These are phyloP conservation scores for Carex parvula DNA, from an alignment of 176 grass and related monocot species.

Conservation along the genomic window DNA sequence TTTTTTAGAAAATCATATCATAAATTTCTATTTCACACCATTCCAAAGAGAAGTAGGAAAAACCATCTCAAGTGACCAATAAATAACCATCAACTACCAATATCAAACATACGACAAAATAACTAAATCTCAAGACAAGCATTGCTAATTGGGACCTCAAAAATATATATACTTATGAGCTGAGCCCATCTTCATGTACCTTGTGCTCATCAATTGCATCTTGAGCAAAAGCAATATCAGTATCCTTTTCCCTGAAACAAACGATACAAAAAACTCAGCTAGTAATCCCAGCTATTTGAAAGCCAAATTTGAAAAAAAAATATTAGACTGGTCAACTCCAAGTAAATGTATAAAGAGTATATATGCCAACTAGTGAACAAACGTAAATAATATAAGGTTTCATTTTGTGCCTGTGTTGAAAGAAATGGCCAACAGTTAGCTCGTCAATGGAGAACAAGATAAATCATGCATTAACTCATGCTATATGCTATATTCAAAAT, in stretches of 20 bases:
- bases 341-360: not conserved
- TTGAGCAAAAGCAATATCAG: slow-evolving; percentile 98
- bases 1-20: not conserved
- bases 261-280: slow-evolving; percentile 7
- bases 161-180: slow-evolving; percentile 18
- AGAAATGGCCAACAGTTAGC: not conserved
- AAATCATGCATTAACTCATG: slow-evolving; percentile 17
- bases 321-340: not conserved
- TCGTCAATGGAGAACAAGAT: not conserved
- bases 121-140: slow-evolving; percentile 6
- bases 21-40: not conserved
- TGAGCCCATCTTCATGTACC: slow-evolving; percentile 36
- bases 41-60: not conserved
- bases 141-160: not conserved
- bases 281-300: not conserved
- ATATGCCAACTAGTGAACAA: not conserved
- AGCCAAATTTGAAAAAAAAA: not conserved
- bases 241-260: slow-evolving; percentile 89
- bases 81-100: slow-evolving; percentile 16
- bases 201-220: slow-evolving; percentile 98
- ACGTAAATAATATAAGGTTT: not conserved
- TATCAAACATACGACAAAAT: not conserved
- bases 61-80: not conserved
- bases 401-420: not conserved
- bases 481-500: not conserved